A percentile compares a stretch with the other conserved stretches of the same genome.
phyloP scores from a whole-genome alignment of 768 basidiomycete genomes.

The Boletellus emodensis region DNA sequence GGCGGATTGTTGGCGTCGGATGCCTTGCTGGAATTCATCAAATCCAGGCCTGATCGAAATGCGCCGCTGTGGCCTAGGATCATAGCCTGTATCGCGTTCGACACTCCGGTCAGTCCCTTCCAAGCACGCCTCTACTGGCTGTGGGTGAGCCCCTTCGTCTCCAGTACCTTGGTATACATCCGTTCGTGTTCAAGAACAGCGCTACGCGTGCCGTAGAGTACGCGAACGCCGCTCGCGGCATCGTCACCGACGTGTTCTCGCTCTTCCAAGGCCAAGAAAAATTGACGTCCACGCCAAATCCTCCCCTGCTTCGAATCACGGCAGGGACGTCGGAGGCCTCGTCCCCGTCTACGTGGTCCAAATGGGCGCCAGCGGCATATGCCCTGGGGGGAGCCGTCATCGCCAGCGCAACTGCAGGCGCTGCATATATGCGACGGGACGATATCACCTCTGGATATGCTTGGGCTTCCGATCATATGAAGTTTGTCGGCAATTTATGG shows the following conservation, averaged over 20 bases:
- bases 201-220: slow-evolving; percentile 73
- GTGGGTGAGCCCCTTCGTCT: slow-evolving; percentile 4
- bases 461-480: slow-evolving; percentile 86
- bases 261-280: slow-evolving; percentile 46
- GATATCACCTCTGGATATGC: slow-evolving; percentile 66
- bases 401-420: slow-evolving; percentile 80
- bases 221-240: slow-evolving; percentile 57
- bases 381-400: slow-evolving; percentile 70
- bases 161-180: slow-evolving; percentile 86
- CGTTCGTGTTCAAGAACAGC: slow-evolving; percentile 78
- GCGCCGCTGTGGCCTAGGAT: slow-evolving; percentile 86
- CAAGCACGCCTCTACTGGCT: not conserved
- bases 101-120: slow-evolving; percentile 70
- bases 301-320: slow-evolving; percentile 31
- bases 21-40: slow-evolving; percentile 66
- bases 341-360: slow-evolving; percentile 43
- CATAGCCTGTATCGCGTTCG: slow-evolving; percentile 80
- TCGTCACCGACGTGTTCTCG: slow-evolving; percentile 60
- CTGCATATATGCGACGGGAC: slow-evolving; percentile 78
- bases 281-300: slow-evolving; percentile 24
- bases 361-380: slow-evolving; percentile 68
- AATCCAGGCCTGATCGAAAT: slow-evolving; percentile 56
- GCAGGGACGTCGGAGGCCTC: slow-evolving; percentile 21
- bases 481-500: slow-evolving; percentile 85
- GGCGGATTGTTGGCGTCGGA: slow-evolving; percentile 89